A percentile compares a stretch with the other conserved stretches of the same genome.
phyloP scores from a whole-genome alignment of 2,329 filamentous ascomycete species.

The Sporothrix pallida region DNA sequence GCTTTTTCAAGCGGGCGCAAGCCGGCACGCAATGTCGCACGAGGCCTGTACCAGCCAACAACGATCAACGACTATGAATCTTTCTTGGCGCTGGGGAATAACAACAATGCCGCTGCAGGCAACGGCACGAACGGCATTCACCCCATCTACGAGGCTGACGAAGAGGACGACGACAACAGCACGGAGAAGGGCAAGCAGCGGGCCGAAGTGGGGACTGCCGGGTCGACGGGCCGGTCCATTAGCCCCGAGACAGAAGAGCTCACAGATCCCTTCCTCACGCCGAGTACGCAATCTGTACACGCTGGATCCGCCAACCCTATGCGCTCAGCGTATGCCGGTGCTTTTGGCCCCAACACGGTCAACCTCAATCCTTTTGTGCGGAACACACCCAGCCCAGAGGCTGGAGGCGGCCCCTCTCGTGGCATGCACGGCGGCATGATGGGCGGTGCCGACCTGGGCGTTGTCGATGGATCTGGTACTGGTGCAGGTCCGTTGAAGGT shows the following conservation, averaged over 20 bases:
- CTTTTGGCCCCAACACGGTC: slow-evolving; percentile 33
- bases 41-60: slow-evolving; percentile 48
- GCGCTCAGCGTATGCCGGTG: slow-evolving; percentile 28
- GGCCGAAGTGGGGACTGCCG: background rate
- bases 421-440: background rate
- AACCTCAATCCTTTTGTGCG: slow-evolving; percentile 37
- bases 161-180: slow-evolving; percentile 52
- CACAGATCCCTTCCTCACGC: slow-evolving; percentile 34
- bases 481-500: slow-evolving; percentile 27
- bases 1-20: slow-evolving; percentile 40
- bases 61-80: slow-evolving; percentile 42
- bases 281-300: slow-evolving; percentile 23
- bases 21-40: slow-evolving; percentile 42
- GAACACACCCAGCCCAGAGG: slow-evolving; percentile 51
- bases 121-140: slow-evolving; percentile 54
- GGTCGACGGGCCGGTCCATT: slow-evolving; percentile 25
- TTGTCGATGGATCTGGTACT: background rate
- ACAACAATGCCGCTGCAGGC: slow-evolving; percentile 27
- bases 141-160: slow-evolving; percentile 65
- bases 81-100: slow-evolving; percentile 37
- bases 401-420: slow-evolving; percentile 29
- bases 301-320: slow-evolving; percentile 33
- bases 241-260: slow-evolving; percentile 41
- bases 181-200: slow-evolving; percentile 37
- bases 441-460: background rate